Conservation (phyloP, 495 filamentous ascomycete genomes). For the Xylaria nigripes region DNA sequence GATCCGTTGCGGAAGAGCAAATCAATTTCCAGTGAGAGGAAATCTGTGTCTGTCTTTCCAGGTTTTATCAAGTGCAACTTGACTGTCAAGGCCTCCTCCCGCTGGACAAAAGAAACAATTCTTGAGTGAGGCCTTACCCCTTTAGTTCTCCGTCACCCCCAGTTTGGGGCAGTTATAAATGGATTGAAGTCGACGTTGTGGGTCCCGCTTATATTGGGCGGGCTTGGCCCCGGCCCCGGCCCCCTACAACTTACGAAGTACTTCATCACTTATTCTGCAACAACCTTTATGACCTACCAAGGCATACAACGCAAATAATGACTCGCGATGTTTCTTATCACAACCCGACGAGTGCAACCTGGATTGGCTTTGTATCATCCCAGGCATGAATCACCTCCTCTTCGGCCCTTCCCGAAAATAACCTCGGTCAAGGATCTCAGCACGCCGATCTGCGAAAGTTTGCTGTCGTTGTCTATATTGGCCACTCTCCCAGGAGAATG, state of each 20-base stretch:
- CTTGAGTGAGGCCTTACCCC: background rate
- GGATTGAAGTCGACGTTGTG: background rate
- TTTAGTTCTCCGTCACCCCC: background rate
- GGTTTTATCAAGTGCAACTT: too few species aligned
- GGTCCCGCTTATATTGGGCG: too few species aligned
- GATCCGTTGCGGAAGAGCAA: background rate
- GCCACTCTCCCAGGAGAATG: background rate
- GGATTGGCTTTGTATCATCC: background rate
- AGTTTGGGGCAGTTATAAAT: background rate
- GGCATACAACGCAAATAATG: background rate
- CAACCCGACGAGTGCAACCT: background rate
- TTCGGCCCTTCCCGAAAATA: background rate
- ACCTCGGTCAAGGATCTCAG: background rate
- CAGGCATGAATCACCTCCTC: constrained; percentile 3
- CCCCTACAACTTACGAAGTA: too few species aligned
- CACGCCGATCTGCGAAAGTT: background rate
- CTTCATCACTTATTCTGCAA: too few species aligned
- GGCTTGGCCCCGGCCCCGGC: too few species aligned
- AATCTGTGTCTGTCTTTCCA: too few species aligned
- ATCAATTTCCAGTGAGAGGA: too few species aligned
- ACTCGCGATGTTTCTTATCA: background rate
- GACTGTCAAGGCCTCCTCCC: too few species aligned
- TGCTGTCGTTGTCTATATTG: background rate
- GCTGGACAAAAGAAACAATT: too few species aligned
- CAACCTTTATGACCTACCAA: background rate